A percentile compares a stretch with the other conserved stretches of the same genome.
phyloP scores from a whole-genome alignment of 78 protist species.

The Dictyostelium brefeldianum region DNA sequence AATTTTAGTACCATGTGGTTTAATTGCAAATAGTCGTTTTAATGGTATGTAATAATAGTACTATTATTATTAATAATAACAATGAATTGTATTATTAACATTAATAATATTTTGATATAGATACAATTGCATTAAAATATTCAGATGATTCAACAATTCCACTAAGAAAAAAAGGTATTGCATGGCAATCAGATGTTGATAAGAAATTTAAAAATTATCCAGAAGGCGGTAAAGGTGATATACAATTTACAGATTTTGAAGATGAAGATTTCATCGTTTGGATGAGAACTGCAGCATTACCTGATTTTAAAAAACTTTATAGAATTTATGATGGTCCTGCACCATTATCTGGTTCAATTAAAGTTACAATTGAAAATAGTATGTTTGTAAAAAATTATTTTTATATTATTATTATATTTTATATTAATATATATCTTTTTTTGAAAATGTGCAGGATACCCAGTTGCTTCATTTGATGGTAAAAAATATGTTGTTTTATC shows the following conservation, averaged over 20 bases:
- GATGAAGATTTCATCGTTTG: constrained; percentile 97
- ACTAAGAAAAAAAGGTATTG: constrained; percentile 84
- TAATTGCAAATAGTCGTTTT: constrained; percentile 91
- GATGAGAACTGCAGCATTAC: constrained; percentile 98
- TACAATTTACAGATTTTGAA: constrained; percentile 70
- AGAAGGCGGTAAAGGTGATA: constrained; percentile 39
- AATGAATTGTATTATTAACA: too few relatives aligned
- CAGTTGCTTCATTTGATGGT: constrained; percentile 88
- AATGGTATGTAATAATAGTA: constrained; percentile 88
- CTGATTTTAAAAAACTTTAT: constrained; percentile 96
- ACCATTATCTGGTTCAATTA: constrained; percentile 13
- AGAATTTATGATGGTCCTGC: constrained; percentile 46
- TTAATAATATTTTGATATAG: background rate
- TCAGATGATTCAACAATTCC: constrained; percentile 18
- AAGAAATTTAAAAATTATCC: constrained; percentile 86
- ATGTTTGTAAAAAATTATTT: background rate
- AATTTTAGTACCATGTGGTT: constrained; percentile 95
- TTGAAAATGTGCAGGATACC: constrained; percentile 49
- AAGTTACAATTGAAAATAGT: constrained; percentile 21
- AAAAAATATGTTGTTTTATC: constrained; percentile 93
- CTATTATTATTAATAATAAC: background rate
- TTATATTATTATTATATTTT: background rate
- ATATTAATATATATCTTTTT: background rate
- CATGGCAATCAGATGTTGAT: constrained; percentile 92
- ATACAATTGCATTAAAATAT: background rate